These are phyloP conservation scores for Suillus paluster DNA, from an alignment of 768 basidiomycete genomes.

Conservation along the genomic window DNA sequence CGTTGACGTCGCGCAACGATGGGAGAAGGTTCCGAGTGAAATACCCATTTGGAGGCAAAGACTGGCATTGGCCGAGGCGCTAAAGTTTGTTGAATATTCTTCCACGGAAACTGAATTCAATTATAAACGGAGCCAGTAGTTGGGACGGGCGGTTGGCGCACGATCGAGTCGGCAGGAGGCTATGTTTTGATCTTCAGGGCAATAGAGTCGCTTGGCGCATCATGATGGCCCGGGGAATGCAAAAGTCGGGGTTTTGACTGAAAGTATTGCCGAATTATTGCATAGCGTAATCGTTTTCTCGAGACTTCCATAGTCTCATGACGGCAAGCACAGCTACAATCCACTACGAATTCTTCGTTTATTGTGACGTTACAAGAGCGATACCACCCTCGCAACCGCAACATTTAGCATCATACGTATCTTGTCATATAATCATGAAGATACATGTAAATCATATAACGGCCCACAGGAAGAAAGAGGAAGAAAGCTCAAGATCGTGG, in stretches of 20 bases:
- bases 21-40: constrained; percentile 14
- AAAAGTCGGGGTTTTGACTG: not conserved
- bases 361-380: constrained; percentile 2
- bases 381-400: constrained; percentile 2
- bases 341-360: not conserved
- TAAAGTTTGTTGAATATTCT: constrained; percentile 2
- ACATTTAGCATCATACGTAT: not conserved
- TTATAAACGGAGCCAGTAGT: constrained; percentile 12
- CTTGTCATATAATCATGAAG: constrained; percentile 12
- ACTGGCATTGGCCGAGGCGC: constrained; percentile 5
- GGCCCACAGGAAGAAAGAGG: constrained; percentile 18
- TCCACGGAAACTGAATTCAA: constrained; percentile 7
- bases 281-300: not conserved
- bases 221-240: constrained; percentile 4
- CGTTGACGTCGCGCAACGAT: constrained; percentile 25
- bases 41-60: constrained; percentile 13
- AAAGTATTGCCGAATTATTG: not conserved
- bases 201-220: constrained; percentile 6
- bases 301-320: not conserved
- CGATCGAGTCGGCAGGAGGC: constrained; percentile 25
- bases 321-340: not conserved
- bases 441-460: constrained; percentile 24
- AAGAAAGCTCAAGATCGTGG: constrained; percentile 29
- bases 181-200: constrained; percentile 22
- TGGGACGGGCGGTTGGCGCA: constrained; percentile 18